Conservation (phyloP, 257 asterid genomes). For the Ilex aquifolium region DNA sequence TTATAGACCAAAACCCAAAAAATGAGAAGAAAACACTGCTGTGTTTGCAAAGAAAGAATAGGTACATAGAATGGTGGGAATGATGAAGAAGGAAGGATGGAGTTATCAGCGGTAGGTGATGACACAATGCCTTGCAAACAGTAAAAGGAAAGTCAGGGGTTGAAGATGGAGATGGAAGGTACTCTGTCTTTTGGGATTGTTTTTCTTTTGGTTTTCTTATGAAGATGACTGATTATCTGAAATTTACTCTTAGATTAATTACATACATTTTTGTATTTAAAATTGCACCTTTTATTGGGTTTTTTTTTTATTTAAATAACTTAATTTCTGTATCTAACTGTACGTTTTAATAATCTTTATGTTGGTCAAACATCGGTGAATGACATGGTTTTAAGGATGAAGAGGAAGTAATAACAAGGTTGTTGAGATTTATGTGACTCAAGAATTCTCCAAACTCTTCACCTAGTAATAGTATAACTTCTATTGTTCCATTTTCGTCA, state of each 20-base stretch:
- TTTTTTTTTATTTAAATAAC: no score
- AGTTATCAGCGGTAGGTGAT: constrained; percentile 76
- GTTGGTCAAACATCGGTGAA: no score
- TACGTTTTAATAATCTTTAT: no score
- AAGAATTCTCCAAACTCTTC: no score
- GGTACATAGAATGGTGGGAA: constrained; percentile 40
- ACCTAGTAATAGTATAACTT: no score
- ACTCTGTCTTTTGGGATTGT: constrained; percentile 12
- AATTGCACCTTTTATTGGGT: no score
- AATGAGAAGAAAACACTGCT: constrained; percentile 41
- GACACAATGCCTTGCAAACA: constrained; percentile 50
- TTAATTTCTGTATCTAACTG: no score
- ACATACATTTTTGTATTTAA: no score
- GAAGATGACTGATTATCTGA: constrained; percentile 37
- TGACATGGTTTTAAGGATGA: no score
- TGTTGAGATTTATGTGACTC: no score
- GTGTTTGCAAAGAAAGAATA: constrained; percentile 31
- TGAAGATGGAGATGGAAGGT: constrained; percentile 25
- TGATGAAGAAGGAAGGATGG: constrained; percentile 44
- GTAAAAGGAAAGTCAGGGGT: constrained; percentile 43
- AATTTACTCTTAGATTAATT: neutral
- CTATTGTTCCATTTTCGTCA: no score
- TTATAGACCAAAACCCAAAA: constrained; percentile 15
- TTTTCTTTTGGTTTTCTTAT: constrained; percentile 19
- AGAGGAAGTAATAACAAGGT: no score